A percentile compares a stretch with the other conserved stretches of the same genome.
phyloP scores from a whole-genome alignment of 2,329 filamentous ascomycete genomes.

The Colletotrichum gloeosporioides region DNA sequence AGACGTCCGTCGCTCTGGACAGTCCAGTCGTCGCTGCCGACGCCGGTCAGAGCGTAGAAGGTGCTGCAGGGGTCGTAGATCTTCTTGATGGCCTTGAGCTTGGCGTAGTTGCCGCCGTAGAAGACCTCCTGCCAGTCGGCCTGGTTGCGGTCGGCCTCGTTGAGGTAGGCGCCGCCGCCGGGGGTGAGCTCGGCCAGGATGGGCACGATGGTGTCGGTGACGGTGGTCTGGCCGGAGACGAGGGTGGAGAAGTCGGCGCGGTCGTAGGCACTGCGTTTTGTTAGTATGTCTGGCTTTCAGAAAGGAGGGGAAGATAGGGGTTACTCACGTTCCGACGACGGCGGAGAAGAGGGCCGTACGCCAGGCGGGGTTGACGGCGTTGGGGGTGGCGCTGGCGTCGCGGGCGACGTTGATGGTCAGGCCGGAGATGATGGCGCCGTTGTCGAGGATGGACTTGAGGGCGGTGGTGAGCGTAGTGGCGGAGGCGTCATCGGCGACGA shows the following conservation, averaged over 20 bases:
- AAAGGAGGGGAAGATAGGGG: neutral
- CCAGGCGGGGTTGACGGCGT: constrained; percentile 27
- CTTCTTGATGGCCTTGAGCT: constrained; percentile 49
- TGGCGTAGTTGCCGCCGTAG: constrained; percentile 51
- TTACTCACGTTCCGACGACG: constrained; percentile 15
- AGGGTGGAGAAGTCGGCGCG: constrained; percentile 11
- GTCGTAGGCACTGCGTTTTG: neutral
- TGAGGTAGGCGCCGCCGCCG: constrained; percentile 51
- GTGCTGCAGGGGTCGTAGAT: constrained; percentile 50
- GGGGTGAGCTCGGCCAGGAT: constrained; percentile 31
- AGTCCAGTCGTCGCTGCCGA: constrained; percentile 57
- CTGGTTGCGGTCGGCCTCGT: constrained; percentile 56
- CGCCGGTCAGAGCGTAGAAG: constrained; percentile 53
- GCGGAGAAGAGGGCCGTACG: constrained; percentile 19
- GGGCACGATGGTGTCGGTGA: constrained; percentile 8
- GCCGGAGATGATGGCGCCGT: constrained; percentile 9
- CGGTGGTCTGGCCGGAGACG: neutral
- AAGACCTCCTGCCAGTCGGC: constrained; percentile 48
- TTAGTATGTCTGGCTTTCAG: no score
- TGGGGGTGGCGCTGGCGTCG: constrained; percentile 1
- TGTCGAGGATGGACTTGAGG: neutral
- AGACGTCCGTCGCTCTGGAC: constrained; percentile 29
- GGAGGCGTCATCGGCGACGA: constrained; percentile 7
- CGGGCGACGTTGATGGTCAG: constrained; percentile 15
- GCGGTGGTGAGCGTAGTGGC: neutral